These are phyloP conservation scores for Ophiocordyceps camponoti-saundersi DNA, from an alignment of 2,329 filamentous ascomycete genomes.

Conservation along the genomic window DNA sequence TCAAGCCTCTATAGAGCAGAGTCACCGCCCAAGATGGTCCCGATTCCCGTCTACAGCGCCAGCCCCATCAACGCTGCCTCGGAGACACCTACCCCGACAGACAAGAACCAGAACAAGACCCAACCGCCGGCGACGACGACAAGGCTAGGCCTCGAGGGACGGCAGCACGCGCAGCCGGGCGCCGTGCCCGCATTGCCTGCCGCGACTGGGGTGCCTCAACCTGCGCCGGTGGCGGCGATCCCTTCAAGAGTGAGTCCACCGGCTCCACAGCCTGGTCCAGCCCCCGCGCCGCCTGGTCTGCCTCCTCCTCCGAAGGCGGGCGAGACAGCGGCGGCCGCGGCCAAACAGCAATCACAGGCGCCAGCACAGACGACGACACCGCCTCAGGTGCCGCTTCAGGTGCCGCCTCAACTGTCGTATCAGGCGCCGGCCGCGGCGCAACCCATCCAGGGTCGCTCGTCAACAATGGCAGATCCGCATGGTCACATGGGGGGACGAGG, in stretches of 20 bases:
- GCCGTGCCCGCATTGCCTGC: conserved; percentile 25
- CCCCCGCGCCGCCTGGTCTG: conserved; percentile 26
- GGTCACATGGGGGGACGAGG: conserved; percentile 9
- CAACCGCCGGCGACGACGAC: background rate
- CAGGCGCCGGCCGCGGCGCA: conserved; percentile 25
- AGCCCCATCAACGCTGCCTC: conserved; percentile 43
- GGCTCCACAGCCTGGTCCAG: conserved; percentile 39
- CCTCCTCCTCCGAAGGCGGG: conserved; percentile 36
- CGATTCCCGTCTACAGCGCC: conserved; percentile 40
- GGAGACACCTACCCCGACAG: conserved; percentile 1
- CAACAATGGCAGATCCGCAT: conserved; percentile 19
- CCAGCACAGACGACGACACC: conserved; percentile 11
- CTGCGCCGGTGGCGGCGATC: conserved; percentile 15
- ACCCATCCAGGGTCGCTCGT: conserved; percentile 26
- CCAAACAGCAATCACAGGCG: conserved; percentile 12
- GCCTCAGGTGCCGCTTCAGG: conserved; percentile 15
- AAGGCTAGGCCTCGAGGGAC: background rate
- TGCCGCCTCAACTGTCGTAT: conserved; percentile 31
- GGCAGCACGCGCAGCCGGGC: conserved; percentile 22
- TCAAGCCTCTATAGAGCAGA: background rate
- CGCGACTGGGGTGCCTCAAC: conserved; percentile 20
- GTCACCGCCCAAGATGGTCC: conserved; percentile 28
- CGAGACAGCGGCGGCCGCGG: conserved; percentile 15
- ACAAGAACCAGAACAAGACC: background rate
- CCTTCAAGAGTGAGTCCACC: conserved; percentile 22